These are phyloP conservation scores for Enterocytospora artemiae DNA, from an alignment of 371 early-diverging fungal genomes.

Conservation along the genomic window DNA sequence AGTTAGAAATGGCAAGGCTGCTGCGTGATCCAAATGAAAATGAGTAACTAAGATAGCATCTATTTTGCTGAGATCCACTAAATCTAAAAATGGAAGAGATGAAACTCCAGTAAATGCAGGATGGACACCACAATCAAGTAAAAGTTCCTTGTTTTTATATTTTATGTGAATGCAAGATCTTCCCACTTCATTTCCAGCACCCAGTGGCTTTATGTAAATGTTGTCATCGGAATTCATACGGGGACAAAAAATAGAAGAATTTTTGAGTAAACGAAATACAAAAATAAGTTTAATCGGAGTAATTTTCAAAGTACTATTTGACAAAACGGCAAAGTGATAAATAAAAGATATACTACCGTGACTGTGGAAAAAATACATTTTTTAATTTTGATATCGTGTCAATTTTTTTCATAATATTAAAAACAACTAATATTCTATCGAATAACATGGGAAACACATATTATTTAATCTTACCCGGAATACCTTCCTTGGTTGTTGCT, in stretches of 20 bases:
- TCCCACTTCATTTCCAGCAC: constrained; percentile 97
- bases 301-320: neutral
- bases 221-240: constrained; percentile 13
- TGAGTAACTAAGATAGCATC: constrained; percentile 74
- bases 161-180: constrained; percentile 85
- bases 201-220: constrained; percentile 74
- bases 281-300: too few relatives aligned
- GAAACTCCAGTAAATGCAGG: constrained; percentile 88
- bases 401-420: too few relatives aligned
- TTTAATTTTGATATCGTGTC: too few relatives aligned
- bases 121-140: constrained; percentile 95
- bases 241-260: too few relatives aligned
- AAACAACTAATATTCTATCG: too few relatives aligned
- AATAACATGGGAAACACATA: too few relatives aligned
- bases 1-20: constrained; percentile 89
- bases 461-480: too few relatives aligned
- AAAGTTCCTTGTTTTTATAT: constrained; percentile 82
- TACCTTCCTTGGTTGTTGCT: too few relatives aligned
- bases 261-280: too few relatives aligned
- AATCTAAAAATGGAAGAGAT: constrained; percentile 90
- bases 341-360: too few relatives aligned
- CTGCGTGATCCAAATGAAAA: constrained; percentile 99
- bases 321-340: too few relatives aligned
- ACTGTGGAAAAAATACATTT: too few relatives aligned
- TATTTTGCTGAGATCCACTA: constrained; percentile 78